phyloP scores from a whole-genome alignment of 78 protist genomes.

The Creolimax fragrantissima region DNA sequence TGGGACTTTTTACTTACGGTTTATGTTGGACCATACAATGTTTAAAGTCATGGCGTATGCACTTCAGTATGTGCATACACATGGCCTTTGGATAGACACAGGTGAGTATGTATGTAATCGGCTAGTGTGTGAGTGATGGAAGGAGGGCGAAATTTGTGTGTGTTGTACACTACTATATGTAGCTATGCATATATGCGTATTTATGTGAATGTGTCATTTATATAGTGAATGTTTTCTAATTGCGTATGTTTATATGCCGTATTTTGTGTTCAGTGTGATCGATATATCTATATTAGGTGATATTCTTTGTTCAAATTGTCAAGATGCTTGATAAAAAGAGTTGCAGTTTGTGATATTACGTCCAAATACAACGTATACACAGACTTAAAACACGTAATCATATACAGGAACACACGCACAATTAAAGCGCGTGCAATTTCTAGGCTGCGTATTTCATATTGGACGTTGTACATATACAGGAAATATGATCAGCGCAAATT shows the following conservation, averaged over 20 bases:
- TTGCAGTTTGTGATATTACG: neutral
- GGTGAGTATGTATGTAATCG: neutral
- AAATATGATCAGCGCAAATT: neutral
- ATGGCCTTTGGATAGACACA: neutral
- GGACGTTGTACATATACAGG: neutral
- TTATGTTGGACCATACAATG: neutral
- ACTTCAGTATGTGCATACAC: neutral
- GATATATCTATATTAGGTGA: too few species aligned
- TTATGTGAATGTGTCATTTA: neutral
- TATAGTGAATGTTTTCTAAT: neutral
- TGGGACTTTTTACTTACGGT: neutral
- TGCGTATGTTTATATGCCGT: neutral
- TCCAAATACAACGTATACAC: neutral
- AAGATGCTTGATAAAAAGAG: too few species aligned
- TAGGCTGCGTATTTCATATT: too few species aligned
- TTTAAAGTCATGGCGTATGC: neutral
- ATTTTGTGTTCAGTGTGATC: neutral
- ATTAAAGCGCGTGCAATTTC: too few species aligned
- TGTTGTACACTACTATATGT: too few species aligned
- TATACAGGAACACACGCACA: neutral
- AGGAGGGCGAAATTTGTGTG: too few species aligned
- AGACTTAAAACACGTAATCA: neutral
- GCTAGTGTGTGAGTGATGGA: neutral
- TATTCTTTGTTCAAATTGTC: too few species aligned
- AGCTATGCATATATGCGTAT: neutral